A percentile compares a stretch with the other conserved stretches of the same genome.
These are phyloP conservation scores for Botrytis squamosa DNA, from an alignment of 2,329 filamentous ascomycete species.

Conservation along the genomic window DNA sequence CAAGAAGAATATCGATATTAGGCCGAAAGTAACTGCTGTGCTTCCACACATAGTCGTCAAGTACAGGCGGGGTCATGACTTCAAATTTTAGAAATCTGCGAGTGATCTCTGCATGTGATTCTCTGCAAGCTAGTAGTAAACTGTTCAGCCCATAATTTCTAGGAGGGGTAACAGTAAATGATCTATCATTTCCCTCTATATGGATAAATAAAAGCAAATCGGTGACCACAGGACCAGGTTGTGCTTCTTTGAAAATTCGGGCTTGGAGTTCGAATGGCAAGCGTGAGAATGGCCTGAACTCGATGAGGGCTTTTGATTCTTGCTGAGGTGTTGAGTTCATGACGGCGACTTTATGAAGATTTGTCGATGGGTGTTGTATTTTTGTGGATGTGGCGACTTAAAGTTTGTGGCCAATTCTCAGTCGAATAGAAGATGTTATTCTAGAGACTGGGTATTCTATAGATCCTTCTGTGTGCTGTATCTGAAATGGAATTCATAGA, in stretches of 20 bases:
- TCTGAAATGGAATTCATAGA: not conserved
- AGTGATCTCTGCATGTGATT: not conserved
- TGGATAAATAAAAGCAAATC: too few species aligned
- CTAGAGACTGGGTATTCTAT: not conserved
- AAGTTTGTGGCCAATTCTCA: not conserved
- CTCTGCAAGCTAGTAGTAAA: not conserved
- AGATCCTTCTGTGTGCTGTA: not conserved
- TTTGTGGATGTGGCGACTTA: not conserved
- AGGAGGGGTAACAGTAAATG: too few species aligned
- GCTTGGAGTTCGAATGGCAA: not conserved
- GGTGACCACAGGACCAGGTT: not conserved
- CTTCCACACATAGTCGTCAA: accelerated
- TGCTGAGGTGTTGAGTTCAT: not conserved
- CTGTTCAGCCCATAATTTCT: not conserved
- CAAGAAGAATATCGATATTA: not conserved
- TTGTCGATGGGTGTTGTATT: not conserved
- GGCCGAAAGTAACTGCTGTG: not conserved
- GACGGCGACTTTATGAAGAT: not conserved
- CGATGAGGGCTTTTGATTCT: not conserved
- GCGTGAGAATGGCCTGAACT: not conserved
- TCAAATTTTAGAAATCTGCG: not conserved
- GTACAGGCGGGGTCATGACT: not conserved
- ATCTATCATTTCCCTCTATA: too few species aligned
- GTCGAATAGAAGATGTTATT: not conserved
- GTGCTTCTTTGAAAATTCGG: not conserved